Evolutionary conservation across 805 yeast genomes (phyloP).

Genomic region (Starmerella powellii): DNA sequence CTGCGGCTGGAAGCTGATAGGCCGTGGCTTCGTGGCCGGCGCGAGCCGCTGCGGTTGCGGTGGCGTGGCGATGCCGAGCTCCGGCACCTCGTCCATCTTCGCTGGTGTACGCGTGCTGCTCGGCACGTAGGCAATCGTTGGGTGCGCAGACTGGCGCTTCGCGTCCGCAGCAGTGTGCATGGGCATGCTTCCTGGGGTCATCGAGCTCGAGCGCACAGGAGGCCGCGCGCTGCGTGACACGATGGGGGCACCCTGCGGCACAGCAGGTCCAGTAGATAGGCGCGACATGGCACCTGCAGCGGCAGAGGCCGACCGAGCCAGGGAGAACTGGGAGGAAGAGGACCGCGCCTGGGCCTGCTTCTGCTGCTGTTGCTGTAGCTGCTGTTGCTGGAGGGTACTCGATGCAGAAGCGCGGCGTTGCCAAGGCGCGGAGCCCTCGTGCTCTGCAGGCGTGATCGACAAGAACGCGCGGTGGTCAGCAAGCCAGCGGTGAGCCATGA

Average conservation of each 20-base stretch:
- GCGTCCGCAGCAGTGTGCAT: neutral
- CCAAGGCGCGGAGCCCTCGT: conserved; percentile 43
- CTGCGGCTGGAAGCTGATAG: conserved; percentile 30
- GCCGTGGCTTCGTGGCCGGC: conserved; percentile 28
- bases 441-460: conserved; percentile 74
- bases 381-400: conserved; percentile 5
- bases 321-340: neutral
- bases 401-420: conserved; percentile 7
- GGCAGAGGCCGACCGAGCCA: conserved; percentile 7
- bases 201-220: conserved; percentile 9
- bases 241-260: neutral
- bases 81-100: conserved; percentile 20
- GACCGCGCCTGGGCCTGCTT: neutral
- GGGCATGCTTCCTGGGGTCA: conserved; percentile 2
- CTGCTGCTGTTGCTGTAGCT: neutral
- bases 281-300: conserved; percentile 4
- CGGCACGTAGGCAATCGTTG: neutral
- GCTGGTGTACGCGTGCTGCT: conserved; percentile 2
- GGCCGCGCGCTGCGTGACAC: conserved; percentile 1
- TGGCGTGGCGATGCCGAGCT: conserved; percentile 19
- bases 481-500: conserved; percentile 79
- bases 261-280: conserved; percentile 7
- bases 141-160: conserved; percentile 8
- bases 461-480: conserved; percentile 71
- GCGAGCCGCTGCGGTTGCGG: conserved; percentile 11